Evolutionary conservation across 2,329 filamentous ascomycete species (phyloP), one percentile per base, ranked within the genome.

Genomic region (Alternaria atra): DNA sequence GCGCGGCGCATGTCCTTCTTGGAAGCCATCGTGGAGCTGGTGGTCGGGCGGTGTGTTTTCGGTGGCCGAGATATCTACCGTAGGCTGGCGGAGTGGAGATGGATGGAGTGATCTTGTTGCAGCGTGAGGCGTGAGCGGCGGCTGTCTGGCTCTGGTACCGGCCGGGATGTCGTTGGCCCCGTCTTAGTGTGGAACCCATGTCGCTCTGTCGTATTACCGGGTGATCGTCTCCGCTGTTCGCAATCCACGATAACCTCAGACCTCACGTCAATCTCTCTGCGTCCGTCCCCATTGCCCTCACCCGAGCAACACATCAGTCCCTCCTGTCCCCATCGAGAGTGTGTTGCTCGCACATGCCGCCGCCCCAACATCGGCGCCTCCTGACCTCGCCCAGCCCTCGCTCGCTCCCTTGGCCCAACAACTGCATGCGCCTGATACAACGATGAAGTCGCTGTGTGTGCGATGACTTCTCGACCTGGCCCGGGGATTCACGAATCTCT

Each of bases 1-100:
- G 84, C 80, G 73, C 91, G 85, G 64, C 90, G 87, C 89, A 92
- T 91, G 76, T 93, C 90, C 80, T 91, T 92, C 79, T 87, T 90
- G 56, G 86, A 83, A 52, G 89, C 82, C 89, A 92, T 91, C 51
- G 67, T 79, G 69, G 58, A 53, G 55, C 55, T 44, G 56, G 46
- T 30, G 29, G 37, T n/a, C 62, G 52, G 66, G 69, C 50, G 55
- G 67, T 63, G 59, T 55, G 67, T 43, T 63, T 51, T 40, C 12
- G 20, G n/a, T 23, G 54, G 44, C 54, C 34, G 58, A 57, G 50
- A 59, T 59, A 48, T 56, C 5, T 56, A 50, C 50, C 23, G 61
- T 43, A 52, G 51, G 50, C 59, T 61, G 48, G 46, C 30, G 54
- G 39, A 29, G 58, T 58, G 55, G 58, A 58, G 62, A 52, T 46